A percentile compares a stretch with the other conserved stretches of the same genome.
These are phyloP conservation scores for Euphrasia arctica DNA, from an alignment of 305 asterid genomes.

Conservation along the genomic window DNA sequence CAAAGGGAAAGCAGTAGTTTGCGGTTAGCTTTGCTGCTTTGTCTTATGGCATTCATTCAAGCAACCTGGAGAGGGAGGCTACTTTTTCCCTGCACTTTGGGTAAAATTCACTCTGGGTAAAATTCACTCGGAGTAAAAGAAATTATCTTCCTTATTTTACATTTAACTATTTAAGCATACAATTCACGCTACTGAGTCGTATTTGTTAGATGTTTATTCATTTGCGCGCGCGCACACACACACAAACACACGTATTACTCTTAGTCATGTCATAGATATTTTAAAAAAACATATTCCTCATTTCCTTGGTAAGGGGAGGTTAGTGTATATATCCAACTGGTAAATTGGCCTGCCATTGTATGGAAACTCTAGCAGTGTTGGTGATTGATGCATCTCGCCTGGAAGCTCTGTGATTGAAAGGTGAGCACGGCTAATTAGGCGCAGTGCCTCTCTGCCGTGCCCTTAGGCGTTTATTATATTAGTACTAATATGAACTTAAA, in stretches of 20 bases:
- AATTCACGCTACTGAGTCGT: constrained; percentile 55
- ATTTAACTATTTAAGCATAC: constrained; percentile 29
- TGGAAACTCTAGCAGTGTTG: constrained; percentile 74
- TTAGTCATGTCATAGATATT: constrained; percentile 31
- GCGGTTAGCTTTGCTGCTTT: constrained; percentile 43
- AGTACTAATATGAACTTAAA: constrained; percentile 16
- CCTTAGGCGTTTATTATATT: constrained; percentile 44
- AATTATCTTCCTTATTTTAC: constrained; percentile 38
- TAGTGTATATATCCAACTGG: constrained; percentile 53
- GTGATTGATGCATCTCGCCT: constrained; percentile 80
- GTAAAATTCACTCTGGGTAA: too few species aligned
- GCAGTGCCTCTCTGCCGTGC: constrained; percentile 83
- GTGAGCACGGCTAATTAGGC: constrained; percentile 98
- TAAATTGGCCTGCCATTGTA: constrained; percentile 56
- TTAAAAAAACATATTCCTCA: constrained; percentile 32
- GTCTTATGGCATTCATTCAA: constrained; percentile 52
- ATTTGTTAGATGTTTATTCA: constrained; percentile 45
- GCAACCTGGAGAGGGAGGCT: constrained; percentile 44
- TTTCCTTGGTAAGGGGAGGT: constrained; percentile 80
- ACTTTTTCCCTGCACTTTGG: constrained; percentile 47
- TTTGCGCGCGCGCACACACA: background rate
- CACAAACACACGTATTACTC: constrained; percentile 24
- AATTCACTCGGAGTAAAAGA: constrained; percentile 49
- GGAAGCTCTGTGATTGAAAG: constrained; percentile 78
- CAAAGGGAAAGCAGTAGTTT: constrained; percentile 44